phyloP scores from a whole-genome alignment of 768 basidiomycete species.

The Mycena epipterygia region DNA sequence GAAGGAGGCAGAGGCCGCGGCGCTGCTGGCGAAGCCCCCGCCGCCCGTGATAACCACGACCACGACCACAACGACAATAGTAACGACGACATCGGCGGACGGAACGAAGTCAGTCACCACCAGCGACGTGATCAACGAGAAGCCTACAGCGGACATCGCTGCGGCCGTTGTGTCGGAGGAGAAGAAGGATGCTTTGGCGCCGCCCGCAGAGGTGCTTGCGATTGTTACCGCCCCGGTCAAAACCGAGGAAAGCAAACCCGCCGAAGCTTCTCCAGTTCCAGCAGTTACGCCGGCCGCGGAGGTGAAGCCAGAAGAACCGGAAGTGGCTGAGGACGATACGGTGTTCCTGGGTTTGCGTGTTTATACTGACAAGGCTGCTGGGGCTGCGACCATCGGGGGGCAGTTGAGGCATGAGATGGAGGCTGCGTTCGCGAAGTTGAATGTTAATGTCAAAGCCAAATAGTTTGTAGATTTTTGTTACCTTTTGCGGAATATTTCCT shows the following conservation, averaged over 20 bases:
- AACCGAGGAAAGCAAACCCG: neutral
- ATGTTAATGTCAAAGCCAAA: constrained; percentile 7
- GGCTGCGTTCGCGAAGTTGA: constrained; percentile 10
- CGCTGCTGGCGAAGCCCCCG: constrained; percentile 4
- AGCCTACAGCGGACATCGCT: neutral
- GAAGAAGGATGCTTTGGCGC: neutral
- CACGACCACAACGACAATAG: constrained; percentile 9
- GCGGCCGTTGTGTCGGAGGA: neutral
- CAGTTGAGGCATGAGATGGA: constrained; percentile 31
- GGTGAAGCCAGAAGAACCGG: neutral
- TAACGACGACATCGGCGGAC: constrained; percentile 6
- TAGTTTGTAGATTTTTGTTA: too few relatives aligned
- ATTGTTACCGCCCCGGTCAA: neutral
- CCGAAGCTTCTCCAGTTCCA: too few relatives aligned
- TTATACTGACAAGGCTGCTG: constrained; percentile 14
- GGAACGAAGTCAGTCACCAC: constrained; percentile 19
- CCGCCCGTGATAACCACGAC: neutral
- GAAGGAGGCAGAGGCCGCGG: constrained; percentile 21
- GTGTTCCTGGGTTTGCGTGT: constrained; percentile 23
- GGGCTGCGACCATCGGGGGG: constrained; percentile 24
- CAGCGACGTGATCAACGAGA: neutral
- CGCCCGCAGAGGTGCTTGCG: neutral
- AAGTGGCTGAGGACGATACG: constrained; percentile 17
- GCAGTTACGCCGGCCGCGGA: too few relatives aligned
- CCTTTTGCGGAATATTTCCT: too few relatives aligned